Evolutionary conservation across 108 stramenopile genomes (phyloP).

Genomic region (Schizochytrium sp.): DNA sequence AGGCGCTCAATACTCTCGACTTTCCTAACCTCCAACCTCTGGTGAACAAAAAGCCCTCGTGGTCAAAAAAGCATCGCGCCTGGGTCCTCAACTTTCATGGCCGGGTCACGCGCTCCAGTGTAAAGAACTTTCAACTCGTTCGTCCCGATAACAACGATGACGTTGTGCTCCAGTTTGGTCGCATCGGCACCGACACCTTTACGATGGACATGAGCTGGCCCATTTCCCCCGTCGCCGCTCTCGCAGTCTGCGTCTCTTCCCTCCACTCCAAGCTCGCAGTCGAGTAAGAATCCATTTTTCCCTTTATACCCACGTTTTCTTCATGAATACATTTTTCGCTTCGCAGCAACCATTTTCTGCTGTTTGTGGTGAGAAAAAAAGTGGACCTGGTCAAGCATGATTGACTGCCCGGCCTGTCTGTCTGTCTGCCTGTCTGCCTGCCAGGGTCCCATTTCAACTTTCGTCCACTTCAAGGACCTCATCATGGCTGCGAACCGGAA

Average conservation of each 20-base stretch:
- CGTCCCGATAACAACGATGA: conserved; percentile 17
- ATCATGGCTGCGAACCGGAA: too few relatives aligned
- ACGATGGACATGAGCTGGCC: conserved; percentile 62
- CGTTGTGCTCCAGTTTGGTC: conserved; percentile 51
- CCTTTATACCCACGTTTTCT: too few relatives aligned
- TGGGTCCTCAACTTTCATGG: conserved; percentile 55
- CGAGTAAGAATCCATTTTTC: too few relatives aligned
- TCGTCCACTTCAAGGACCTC: too few relatives aligned
- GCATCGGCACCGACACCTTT: conserved; percentile 64
- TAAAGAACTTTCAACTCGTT: conserved; percentile 62
- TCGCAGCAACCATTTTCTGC: too few relatives aligned
- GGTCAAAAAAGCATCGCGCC: neutral
- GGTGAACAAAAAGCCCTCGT: neutral
- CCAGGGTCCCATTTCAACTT: too few relatives aligned
- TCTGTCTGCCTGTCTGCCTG: too few relatives aligned
- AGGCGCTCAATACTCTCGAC: neutral
- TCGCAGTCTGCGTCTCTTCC: conserved; percentile 65
- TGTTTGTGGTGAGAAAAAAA: too few relatives aligned
- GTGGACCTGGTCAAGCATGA: too few relatives aligned
- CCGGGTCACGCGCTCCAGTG: conserved; percentile 43
- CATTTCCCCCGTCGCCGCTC: conserved; percentile 71
- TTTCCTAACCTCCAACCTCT: neutral
- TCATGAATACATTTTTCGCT: too few relatives aligned
- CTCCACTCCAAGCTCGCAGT: conserved; percentile 82
- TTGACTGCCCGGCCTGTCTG: too few relatives aligned